Evolutionary conservation across 2,329 filamentous ascomycete species (phyloP).

Genomic region (Botryotinia calthae): DNA sequence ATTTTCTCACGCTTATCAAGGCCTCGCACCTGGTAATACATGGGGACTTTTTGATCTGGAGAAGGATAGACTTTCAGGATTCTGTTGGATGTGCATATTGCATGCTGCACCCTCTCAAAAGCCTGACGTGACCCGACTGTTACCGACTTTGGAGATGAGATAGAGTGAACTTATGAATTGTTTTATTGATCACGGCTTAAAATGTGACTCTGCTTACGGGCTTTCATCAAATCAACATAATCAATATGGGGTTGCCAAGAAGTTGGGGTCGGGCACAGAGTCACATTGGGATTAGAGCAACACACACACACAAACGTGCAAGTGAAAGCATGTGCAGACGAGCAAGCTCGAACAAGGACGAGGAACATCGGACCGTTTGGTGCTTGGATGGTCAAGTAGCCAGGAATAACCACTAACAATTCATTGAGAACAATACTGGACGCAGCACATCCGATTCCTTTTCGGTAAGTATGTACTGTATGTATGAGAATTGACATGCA

Average conservation of each 20-base stretch:
- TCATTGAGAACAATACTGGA: neutral
- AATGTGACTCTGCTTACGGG: conserved; percentile 17
- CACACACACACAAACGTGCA: neutral
- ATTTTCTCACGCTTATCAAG: conserved; percentile 12
- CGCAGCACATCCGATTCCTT: neutral
- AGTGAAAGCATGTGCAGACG: conserved; percentile 13
- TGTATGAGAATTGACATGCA: conserved; percentile 12
- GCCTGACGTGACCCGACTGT: conserved; percentile 19
- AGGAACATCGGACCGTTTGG: conserved; percentile 25
- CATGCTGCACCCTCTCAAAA: conserved; percentile 11
- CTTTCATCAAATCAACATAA: conserved; percentile 11
- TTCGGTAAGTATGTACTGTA: neutral
- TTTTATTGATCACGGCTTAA: conserved; percentile 13
- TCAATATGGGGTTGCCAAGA: conserved; percentile 14
- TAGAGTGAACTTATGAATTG: neutral
- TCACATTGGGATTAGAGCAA: conserved; percentile 17
- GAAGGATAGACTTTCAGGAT: conserved; percentile 7
- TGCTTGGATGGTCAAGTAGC: conserved; percentile 7
- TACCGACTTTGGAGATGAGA: conserved; percentile 16
- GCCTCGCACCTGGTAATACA: conserved; percentile 1
- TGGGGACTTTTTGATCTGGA: conserved; percentile 12
- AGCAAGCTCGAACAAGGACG: conserved; percentile 18
- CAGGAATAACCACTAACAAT: neutral
- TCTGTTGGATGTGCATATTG: conserved; percentile 13
- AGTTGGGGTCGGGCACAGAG: conserved; percentile 16